These are phyloP conservation scores for Oenanthe javanica DNA, from an alignment of 140 eudicot genomes.

Conservation along the genomic window DNA sequence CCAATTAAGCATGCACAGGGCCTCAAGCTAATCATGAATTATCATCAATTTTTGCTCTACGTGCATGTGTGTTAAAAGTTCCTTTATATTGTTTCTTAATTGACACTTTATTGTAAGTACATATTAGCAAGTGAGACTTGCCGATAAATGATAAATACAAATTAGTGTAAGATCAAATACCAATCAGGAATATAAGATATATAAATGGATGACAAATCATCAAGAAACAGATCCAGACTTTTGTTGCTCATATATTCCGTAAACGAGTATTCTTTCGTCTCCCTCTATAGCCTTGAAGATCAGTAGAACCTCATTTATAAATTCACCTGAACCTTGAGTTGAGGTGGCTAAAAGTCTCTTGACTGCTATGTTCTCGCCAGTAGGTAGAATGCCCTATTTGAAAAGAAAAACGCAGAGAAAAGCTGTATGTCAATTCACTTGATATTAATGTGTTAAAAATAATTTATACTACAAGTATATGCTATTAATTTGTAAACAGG, in stretches of 20 bases:
- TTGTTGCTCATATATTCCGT: constrained; percentile 32
- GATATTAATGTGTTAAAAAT: not conserved
- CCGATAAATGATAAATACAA: no score
- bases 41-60: no score
- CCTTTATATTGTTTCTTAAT: no score
- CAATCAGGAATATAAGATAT: not conserved
- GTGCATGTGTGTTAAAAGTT: no score
- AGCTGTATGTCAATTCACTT: not conserved
- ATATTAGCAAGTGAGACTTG: no score
- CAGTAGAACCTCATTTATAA: constrained; percentile 30
- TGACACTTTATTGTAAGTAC: no score
- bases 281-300: constrained; percentile 20
- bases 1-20: no score
- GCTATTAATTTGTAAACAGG: constrained; percentile 32
- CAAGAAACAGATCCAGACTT: constrained; percentile 38
- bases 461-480: not conserved
- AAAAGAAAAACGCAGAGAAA: not conserved
- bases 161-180: not conserved
- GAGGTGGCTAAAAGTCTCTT: constrained; percentile 35
- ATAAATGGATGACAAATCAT: constrained; percentile 17
- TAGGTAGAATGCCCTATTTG: constrained; percentile 29
- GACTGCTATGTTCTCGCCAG: constrained; percentile 37
- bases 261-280: constrained; percentile 32
- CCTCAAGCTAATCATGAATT: no score
- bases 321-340: constrained; percentile 36